Conservation (phyloP, 176 grass and related monocot species). For the Oryza meridionalis region DNA sequence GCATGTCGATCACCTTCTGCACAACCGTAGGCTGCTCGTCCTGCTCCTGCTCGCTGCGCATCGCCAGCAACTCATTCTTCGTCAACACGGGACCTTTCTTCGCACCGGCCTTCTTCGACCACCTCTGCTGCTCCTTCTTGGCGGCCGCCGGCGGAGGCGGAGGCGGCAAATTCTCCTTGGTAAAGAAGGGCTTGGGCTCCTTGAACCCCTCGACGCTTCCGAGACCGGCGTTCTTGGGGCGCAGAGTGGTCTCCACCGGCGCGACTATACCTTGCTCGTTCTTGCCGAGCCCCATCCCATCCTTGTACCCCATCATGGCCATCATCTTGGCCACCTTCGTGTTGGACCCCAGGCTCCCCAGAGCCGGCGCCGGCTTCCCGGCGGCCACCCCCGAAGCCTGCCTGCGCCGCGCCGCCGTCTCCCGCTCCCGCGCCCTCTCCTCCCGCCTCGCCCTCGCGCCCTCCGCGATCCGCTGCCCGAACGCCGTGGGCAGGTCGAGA, state of each 20-base stretch:
- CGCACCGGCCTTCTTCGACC: constrained; percentile 58
- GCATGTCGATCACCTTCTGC: constrained; percentile 82
- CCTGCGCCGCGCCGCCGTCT: constrained; percentile 43
- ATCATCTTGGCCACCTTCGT: constrained; percentile 68
- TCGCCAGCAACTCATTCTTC: constrained; percentile 66
- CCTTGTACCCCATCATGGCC: constrained; percentile 75
- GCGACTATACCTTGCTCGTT: constrained; percentile 59
- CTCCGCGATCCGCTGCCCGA: constrained; percentile 64
- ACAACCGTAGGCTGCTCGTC: constrained; percentile 54
- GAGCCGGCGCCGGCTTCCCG: constrained; percentile 13
- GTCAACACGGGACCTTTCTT: constrained; percentile 59
- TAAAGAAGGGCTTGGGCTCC: constrained; percentile 54
- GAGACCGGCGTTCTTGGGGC: constrained; percentile 73
- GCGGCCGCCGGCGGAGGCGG: not conserved
- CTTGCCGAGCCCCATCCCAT: constrained; percentile 67
- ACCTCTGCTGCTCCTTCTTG: constrained; percentile 57
- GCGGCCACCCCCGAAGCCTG: not conserved
- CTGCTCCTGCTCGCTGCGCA: constrained; percentile 58
- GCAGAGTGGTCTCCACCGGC: constrained; percentile 46
- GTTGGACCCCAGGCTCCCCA: constrained; percentile 53
- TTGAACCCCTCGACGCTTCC: constrained; percentile 80
- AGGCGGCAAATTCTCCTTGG: constrained; percentile 41
- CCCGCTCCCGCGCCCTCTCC: constrained; percentile 29
- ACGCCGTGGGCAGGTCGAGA: constrained; percentile 55
- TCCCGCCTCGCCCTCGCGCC: constrained; percentile 67